Evolutionary conservation across 139 green algal genomes (phyloP).

Genomic region (Marvania coccoides): DNA sequence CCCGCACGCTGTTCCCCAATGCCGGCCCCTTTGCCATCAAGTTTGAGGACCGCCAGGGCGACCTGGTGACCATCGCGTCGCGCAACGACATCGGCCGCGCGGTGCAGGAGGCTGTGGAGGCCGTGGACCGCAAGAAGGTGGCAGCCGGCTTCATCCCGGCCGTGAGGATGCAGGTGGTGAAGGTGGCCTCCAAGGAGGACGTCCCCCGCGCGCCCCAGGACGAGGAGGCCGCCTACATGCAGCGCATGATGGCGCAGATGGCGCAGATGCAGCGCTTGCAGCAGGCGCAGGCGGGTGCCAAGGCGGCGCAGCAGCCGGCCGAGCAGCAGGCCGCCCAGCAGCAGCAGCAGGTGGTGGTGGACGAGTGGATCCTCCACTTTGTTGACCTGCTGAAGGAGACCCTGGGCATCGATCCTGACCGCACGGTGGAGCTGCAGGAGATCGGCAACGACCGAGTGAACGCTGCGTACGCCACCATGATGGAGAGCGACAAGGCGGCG

Average conservation of each 20-base stretch:
- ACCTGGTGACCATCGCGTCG: slow-evolving; percentile 66
- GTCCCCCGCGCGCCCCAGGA: slow-evolving; percentile 51
- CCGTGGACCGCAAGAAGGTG: background rate
- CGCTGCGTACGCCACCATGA: slow-evolving; percentile 29
- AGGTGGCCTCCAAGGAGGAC: slow-evolving; percentile 35
- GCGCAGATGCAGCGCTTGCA: slow-evolving; percentile 6
- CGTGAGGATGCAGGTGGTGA: slow-evolving; percentile 25
- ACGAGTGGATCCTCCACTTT: slow-evolving; percentile 91
- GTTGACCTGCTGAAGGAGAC: slow-evolving; percentile 72
- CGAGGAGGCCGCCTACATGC: slow-evolving; percentile 40
- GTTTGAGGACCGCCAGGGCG: slow-evolving; percentile 53
- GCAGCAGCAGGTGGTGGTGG: slow-evolving; percentile 46
- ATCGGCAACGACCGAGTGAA: slow-evolving; percentile 27
- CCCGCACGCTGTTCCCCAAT: slow-evolving; percentile 62
- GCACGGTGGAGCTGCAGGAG: slow-evolving; percentile 69
- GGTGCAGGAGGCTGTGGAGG: slow-evolving; percentile 34
- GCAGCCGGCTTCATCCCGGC: slow-evolving; percentile 8
- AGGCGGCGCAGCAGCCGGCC: background rate
- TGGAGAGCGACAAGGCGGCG: slow-evolving; percentile 37
- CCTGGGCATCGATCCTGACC: slow-evolving; percentile 58
- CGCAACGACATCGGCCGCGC: slow-evolving; percentile 40
- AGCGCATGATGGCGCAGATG: slow-evolving; percentile 41
- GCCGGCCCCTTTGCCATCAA: slow-evolving; percentile 46
- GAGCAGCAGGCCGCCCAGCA: slow-evolving; percentile 9
- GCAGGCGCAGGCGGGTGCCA: slow-evolving; percentile 6